Evolutionary conservation across 2,329 filamentous ascomycete genomes (phyloP), one percentile per base, ranked within the genome.

Genomic region (Cladosporium sp.): DNA sequence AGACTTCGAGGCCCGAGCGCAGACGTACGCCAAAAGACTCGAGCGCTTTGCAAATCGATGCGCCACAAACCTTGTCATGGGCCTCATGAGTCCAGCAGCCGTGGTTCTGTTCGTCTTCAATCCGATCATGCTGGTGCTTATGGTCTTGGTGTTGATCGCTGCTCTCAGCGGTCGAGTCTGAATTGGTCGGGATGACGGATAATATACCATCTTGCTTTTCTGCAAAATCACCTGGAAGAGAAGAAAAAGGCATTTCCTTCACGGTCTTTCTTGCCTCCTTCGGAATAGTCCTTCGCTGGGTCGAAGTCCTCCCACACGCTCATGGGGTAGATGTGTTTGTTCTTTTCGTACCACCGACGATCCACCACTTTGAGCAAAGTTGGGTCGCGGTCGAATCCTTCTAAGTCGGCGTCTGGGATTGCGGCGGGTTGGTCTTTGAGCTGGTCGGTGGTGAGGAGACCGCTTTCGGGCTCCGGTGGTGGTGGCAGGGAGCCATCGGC

Each of bases 311-410:
- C 92, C 95, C 95, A 99, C 56, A 94, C 86, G 76, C 92, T 98
- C 23, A 94, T 94, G 0, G 95, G 95, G 77, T 94, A 99, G 66
- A 99, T 98, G 78, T 99, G 95, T 80, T 98, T 99, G 77, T 98
- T 97, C 74, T 89, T 87, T 81, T 97, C 93, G 77, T 97, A 99
- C 95, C 95, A 99, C 67, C 95, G 84, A 67, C 95, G 86, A 80
- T 99, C 94, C 4, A 99, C 94, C 3, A 99, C 93, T 76, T 97
- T 98, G 3, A 94, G 98, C 68, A 91, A 80, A 3, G 85, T 85
- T 0, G 93, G 88, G 72, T 98, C 93, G 68, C 95, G 91, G 49
- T 83, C 78, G 29, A 84, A 88, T 16, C 94, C 94, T 80, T 97
- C 94, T 14, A 84, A 80, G 31, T 82, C 77, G 3, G 76, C 69